phyloP scores from a whole-genome alignment of 1,284 basidiomycete genomes.

The Ceratobasidium sp. region DNA sequence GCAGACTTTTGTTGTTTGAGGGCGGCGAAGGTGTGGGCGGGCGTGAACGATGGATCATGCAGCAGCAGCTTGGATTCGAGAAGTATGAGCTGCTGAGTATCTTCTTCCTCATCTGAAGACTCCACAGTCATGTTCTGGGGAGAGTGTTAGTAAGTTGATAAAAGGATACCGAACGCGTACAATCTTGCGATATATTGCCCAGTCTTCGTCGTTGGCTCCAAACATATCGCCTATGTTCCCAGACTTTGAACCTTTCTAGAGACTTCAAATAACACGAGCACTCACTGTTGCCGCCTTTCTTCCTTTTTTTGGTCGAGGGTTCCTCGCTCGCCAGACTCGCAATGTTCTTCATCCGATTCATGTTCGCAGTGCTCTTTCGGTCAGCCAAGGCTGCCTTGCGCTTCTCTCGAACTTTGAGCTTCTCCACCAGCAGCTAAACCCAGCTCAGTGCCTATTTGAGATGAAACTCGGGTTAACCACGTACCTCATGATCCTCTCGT shows the following conservation, averaged over 20 bases:
- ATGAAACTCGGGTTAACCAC: slow-evolving; percentile 48
- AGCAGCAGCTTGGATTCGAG: slow-evolving; percentile 87
- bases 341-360: slow-evolving; percentile 97
- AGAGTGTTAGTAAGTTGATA: neutral
- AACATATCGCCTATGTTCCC: slow-evolving; percentile 84
- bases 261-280: slow-evolving; percentile 38
- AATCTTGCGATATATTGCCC: slow-evolving; percentile 98
- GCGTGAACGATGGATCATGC: slow-evolving; percentile 85
- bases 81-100: slow-evolving; percentile 73
- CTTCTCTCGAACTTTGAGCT: slow-evolving; percentile 87
- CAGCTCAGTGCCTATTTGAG: neutral
- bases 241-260: neutral
- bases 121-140: slow-evolving; percentile 79
- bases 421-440: slow-evolving; percentile 76
- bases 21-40: slow-evolving; percentile 84
- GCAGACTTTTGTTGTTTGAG: slow-evolving; percentile 81
- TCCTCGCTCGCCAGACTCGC: slow-evolving; percentile 90
- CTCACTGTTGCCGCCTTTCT: slow-evolving; percentile 79
- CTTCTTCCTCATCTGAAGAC: slow-evolving; percentile 98
- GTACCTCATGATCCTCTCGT: slow-evolving; percentile 81
- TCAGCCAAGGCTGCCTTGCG: slow-evolving; percentile 87
- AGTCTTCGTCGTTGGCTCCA: slow-evolving; percentile 95
- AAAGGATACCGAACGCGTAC: slow-evolving; percentile 59
- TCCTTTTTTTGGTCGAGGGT: slow-evolving; percentile 75
- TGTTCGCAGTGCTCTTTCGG: slow-evolving; percentile 93